Conservation (phyloP, 352 stramenopile genomes). For the Elongisporangium prolatum region DNA sequence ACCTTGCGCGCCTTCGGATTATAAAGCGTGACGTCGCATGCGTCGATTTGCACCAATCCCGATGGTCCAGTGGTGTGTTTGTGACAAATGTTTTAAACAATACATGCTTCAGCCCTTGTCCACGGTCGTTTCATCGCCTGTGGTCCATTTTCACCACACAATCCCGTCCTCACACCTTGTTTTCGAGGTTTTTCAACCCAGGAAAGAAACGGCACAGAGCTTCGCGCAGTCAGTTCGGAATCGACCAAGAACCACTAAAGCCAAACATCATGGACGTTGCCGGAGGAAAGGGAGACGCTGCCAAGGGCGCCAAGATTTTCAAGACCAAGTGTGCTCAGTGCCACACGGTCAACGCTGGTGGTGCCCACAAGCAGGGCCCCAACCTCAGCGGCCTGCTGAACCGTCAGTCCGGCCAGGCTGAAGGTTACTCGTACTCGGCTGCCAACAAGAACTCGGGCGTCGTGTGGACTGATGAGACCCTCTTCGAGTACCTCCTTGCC, state of each 20-base stretch:
- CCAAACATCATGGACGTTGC: constrained; percentile 38
- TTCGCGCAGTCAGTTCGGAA: constrained; percentile 37
- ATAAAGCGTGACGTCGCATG: neutral
- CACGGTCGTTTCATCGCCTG: neutral
- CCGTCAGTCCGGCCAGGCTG: constrained; percentile 94
- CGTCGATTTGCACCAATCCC: neutral
- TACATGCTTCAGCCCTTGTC: constrained; percentile 1
- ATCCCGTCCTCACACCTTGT: neutral
- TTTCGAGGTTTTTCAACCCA: constrained; percentile 7
- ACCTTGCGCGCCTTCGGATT: neutral
- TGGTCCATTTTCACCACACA: constrained; percentile 3
- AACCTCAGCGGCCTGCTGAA: constrained; percentile 98
- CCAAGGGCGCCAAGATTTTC: constrained; percentile 94
- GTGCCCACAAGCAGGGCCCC: constrained; percentile 97
- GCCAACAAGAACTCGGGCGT: constrained; percentile 99
- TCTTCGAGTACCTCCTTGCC: constrained; percentile 98
- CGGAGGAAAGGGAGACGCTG: constrained; percentile 62
- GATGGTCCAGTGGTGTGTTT: neutral
- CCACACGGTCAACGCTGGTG: constrained; percentile 88
- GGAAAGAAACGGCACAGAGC: constrained; percentile 5
- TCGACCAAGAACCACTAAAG: constrained; percentile 31
- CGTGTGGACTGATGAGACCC: constrained; percentile 94
- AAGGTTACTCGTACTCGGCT: constrained; percentile 97
- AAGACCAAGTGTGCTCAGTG: constrained; percentile 97
- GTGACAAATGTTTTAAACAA: constrained; percentile 1